Percentiles rank a stretch among this genome's conserved stretches.
phyloP scores from a whole-genome alignment of 768 basidiomycete genomes.

The Mrakia hoshinonis region DNA sequence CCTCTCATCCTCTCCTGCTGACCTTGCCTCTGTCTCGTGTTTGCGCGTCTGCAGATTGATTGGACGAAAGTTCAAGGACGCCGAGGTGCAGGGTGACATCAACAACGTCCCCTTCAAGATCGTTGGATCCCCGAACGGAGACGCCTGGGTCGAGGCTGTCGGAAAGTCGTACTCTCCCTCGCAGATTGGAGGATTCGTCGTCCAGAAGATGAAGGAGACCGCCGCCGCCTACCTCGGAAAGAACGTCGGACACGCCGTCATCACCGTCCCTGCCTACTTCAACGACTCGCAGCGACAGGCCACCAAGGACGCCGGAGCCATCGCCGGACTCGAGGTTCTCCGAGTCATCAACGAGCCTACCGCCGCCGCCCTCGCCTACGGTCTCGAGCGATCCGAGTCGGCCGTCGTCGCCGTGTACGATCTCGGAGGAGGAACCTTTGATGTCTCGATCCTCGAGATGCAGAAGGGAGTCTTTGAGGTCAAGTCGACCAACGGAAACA shows the following conservation, averaged over 20 bases:
- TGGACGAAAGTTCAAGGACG: conserved; percentile 84
- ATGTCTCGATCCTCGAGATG: conserved; percentile 99
- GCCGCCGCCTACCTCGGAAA: conserved; percentile 89
- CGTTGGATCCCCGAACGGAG: conserved; percentile 49
- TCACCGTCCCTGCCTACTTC: conserved; percentile 98
- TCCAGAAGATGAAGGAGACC: conserved; percentile 93
- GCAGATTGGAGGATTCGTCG: conserved; percentile 44
- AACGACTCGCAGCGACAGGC: conserved; percentile 99
- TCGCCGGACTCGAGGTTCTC: conserved; percentile 92
- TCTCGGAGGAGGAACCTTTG: conserved; percentile 95
- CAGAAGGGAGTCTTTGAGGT: conserved; percentile 99
- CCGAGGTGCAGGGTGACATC: conserved; percentile 86
- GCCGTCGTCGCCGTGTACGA: conserved; percentile 94
- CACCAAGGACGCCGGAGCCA: conserved; percentile 94
- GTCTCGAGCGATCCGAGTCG: conserved; percentile 78
- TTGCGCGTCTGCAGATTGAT: conserved; percentile 56
- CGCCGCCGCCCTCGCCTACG: conserved; percentile 95
- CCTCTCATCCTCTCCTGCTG: background rate
- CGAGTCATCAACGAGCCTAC: conserved; percentile 99
- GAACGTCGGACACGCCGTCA: conserved; percentile 84
- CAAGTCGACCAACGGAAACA: conserved; percentile 99
- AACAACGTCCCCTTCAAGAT: conserved; percentile 54
- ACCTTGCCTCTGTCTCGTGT: background rate
- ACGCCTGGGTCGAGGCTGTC: conserved; percentile 65
- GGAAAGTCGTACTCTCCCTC: conserved; percentile 63